These are phyloP conservation scores for Ustilago loliicola DNA, from an alignment of 1,284 basidiomycete species.

Conservation along the genomic window DNA sequence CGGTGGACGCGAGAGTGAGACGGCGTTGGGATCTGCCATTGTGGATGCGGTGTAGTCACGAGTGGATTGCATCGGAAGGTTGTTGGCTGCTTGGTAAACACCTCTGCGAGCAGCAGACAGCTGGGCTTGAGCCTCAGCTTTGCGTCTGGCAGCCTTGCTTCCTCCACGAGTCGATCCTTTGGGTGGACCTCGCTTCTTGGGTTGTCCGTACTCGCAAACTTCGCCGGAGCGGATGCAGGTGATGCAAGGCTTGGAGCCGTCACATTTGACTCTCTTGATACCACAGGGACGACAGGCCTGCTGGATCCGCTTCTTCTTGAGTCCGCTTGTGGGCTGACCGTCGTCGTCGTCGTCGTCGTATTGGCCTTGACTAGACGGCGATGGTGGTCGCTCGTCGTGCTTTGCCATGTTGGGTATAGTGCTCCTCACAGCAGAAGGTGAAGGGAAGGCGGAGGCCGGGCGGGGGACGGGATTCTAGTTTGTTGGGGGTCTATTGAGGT, in stretches of 20 bases:
- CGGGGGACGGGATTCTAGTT: neutral
- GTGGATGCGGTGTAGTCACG: constrained; percentile 21
- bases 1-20: constrained; percentile 21
- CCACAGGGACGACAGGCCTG: constrained; percentile 61
- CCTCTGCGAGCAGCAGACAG: constrained; percentile 13
- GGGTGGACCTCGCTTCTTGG: constrained; percentile 61
- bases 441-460: neutral
- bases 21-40: neutral
- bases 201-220: constrained; percentile 56
- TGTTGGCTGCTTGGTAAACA: constrained; percentile 21
- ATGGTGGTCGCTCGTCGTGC: neutral
- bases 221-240: constrained; percentile 57
- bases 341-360: constrained; percentile 29
- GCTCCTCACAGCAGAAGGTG: neutral
- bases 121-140: constrained; percentile 19
- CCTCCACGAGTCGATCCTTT: constrained; percentile 58
- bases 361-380: constrained; percentile 10
- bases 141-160: constrained; percentile 43
- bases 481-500: too few relatives aligned
- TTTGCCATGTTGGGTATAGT: constrained; percentile 12
- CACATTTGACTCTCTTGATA: constrained; percentile 60
- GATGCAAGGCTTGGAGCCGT: constrained; percentile 53
- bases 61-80: constrained; percentile 28
- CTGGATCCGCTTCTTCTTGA: constrained; percentile 59
- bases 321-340: constrained; percentile 23